Percentiles rank a stretch among this genome's conserved stretches.
Evolutionary conservation across 306 rosid species (phyloP).

Genomic region (Purshia tridentata): DNA sequence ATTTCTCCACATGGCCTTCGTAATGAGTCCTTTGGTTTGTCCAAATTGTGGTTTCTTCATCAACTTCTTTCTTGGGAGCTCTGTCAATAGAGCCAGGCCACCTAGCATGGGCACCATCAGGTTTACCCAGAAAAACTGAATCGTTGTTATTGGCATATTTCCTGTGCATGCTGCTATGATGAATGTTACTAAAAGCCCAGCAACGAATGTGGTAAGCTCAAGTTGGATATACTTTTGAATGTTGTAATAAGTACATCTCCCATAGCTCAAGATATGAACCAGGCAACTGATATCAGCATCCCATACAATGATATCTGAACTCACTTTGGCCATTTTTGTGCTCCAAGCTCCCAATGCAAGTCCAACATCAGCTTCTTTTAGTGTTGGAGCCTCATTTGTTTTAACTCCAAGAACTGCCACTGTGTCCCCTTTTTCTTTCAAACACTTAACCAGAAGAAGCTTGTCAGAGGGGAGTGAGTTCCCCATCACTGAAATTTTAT

Average conservation of each 20-base stretch:
- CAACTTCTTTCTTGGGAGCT: neutral
- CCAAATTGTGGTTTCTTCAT: neutral
- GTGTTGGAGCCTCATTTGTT: slow-evolving; percentile 10
- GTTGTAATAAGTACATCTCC: slow-evolving; percentile 10
- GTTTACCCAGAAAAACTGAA: slow-evolving; percentile 14
- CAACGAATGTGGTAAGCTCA: neutral
- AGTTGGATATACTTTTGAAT: slow-evolving; percentile 27
- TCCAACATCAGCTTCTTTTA: slow-evolving; percentile 21
- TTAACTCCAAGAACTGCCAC: slow-evolving; percentile 6
- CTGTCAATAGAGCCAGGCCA: slow-evolving; percentile 9
- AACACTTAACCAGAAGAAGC: slow-evolving; percentile 9
- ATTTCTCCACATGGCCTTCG: slow-evolving; percentile 24
- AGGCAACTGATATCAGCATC: neutral
- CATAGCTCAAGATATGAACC: neutral
- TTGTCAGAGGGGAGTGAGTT: neutral
- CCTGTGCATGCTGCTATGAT: neutral
- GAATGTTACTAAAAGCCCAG: neutral
- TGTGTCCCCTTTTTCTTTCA: slow-evolving; percentile 5
- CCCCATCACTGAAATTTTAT: neutral
- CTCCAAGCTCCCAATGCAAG: neutral
- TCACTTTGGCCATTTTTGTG: neutral
- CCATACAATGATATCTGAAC: slow-evolving; percentile 2
- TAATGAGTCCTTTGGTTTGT: neutral
- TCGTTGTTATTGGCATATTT: neutral
- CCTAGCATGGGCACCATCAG: neutral